Percentiles rank a stretch among this genome's conserved stretches.
These are phyloP conservation scores for Candida pini DNA, from an alignment of 805 yeast genomes.

Conservation along the genomic window DNA sequence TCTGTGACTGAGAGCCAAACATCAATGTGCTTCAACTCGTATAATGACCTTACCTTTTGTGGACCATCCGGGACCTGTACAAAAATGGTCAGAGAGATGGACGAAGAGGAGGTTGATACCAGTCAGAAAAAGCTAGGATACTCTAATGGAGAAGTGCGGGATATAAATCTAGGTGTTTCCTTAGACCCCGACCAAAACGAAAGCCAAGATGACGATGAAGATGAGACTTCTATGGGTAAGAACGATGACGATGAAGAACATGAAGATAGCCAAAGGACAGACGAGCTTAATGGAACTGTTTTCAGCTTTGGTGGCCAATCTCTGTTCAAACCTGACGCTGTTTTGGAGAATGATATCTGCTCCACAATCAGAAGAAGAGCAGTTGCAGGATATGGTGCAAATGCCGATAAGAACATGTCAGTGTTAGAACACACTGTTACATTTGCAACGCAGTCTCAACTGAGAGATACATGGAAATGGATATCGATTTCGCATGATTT, in stretches of 20 bases:
- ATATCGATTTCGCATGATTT: constrained; percentile 63
- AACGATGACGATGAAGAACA: constrained; percentile 10
- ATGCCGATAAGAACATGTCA: constrained; percentile 57
- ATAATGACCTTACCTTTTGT: constrained; percentile 56
- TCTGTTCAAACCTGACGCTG: constrained; percentile 18
- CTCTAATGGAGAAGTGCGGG: neutral
- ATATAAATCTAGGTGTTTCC: constrained; percentile 1
- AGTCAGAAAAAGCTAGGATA: constrained; percentile 3
- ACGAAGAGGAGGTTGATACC: constrained; percentile 11
- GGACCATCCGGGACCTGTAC: constrained; percentile 54
- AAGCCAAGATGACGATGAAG: constrained; percentile 5
- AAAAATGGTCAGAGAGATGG: constrained; percentile 32
- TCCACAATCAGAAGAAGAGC: constrained; percentile 70
- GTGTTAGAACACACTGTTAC: constrained; percentile 48
- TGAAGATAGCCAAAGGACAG: constrained; percentile 15
- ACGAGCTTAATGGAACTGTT: constrained; percentile 22
- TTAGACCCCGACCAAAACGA: constrained; percentile 2
- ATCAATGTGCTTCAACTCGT: constrained; percentile 58
- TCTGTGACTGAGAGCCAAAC: constrained; percentile 63
- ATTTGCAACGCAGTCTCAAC: constrained; percentile 48
- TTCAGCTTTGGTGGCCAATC: constrained; percentile 2
- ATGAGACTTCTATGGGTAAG: constrained; percentile 27
- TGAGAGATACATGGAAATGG: constrained; percentile 91
- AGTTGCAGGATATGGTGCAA: constrained; percentile 61
- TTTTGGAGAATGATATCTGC: constrained; percentile 70